Evolutionary conservation across 257 asterid genomes (phyloP).

Genomic region (Solanum chmielewskii): DNA sequence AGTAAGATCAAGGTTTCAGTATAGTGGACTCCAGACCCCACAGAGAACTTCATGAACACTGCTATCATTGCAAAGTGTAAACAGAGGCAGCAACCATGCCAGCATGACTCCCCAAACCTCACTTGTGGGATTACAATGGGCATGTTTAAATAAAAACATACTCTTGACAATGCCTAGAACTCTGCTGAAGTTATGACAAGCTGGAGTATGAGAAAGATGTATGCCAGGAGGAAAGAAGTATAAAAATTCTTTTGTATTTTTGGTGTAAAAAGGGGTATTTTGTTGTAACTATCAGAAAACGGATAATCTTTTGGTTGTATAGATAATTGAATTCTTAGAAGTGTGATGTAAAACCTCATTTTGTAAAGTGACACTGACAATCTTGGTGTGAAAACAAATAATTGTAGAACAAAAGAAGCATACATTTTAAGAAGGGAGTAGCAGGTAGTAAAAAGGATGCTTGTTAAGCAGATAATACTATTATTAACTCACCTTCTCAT

Average conservation of each 20-base stretch:
- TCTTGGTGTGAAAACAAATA: not conserved
- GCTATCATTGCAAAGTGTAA: not conserved
- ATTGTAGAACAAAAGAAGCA: not conserved
- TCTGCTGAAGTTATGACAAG: not conserved
- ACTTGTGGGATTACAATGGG: not conserved
- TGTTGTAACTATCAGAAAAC: not conserved
- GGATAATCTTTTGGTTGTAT: not conserved
- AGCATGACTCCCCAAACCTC: not conserved
- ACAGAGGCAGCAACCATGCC: not conserved
- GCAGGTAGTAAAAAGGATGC: not conserved
- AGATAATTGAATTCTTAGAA: not conserved
- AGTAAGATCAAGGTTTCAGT: not conserved
- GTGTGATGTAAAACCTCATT: not conserved
- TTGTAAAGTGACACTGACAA: not conserved
- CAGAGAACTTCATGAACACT: not conserved
- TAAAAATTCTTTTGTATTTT: not conserved
- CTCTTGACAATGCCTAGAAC: not conserved
- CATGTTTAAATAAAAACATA: not conserved
- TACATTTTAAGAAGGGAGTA: not conserved
- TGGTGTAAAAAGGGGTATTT: not conserved
- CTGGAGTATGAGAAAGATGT: not conserved
- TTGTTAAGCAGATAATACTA: not conserved
- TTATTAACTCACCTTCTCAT: slow-evolving; percentile 52
- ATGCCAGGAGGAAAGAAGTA: not conserved
- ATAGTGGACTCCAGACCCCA: not conserved